Evolutionary conservation across 768 basidiomycete species (phyloP).

Genomic region (Chiua virens): DNA sequence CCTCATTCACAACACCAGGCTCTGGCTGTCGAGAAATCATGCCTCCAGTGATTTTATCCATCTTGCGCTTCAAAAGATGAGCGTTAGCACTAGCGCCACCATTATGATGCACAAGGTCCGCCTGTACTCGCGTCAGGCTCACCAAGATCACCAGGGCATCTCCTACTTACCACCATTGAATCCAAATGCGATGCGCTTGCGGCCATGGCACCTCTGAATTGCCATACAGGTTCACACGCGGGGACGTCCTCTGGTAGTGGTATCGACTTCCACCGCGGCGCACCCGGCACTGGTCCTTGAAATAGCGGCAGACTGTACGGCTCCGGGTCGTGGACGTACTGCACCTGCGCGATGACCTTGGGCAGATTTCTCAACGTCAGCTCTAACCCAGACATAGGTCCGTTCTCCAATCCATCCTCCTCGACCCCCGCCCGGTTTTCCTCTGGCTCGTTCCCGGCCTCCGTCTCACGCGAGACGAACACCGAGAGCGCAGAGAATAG

Average conservation of each 20-base stretch:
- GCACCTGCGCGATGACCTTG: background rate
- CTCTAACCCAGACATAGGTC: background rate
- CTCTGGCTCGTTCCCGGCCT: background rate
- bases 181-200: background rate
- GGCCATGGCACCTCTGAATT: background rate
- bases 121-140: too few relatives aligned
- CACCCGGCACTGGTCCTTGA: slow-evolving; percentile 14
- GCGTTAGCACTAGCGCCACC: too few relatives aligned
- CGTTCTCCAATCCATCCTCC: too few relatives aligned
- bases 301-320: background rate
- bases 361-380: background rate
- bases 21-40: too few relatives aligned
- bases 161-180: slow-evolving; percentile 13
- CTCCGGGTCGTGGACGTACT: too few relatives aligned
- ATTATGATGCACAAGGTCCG: too few relatives aligned
- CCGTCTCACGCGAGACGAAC: background rate
- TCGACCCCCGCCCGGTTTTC: background rate
- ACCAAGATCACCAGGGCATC: too few relatives aligned
- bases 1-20: too few relatives aligned
- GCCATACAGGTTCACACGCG: background rate
- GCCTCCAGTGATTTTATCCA: too few relatives aligned
- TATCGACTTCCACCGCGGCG: slow-evolving; percentile 21
- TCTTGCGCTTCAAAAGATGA: too few relatives aligned
- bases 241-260: slow-evolving; percentile 18
- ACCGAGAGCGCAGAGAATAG: slow-evolving; percentile 39